These are phyloP conservation scores for Reutealis trisperma DNA, from an alignment of 345 rosid species.

Conservation along the genomic window DNA sequence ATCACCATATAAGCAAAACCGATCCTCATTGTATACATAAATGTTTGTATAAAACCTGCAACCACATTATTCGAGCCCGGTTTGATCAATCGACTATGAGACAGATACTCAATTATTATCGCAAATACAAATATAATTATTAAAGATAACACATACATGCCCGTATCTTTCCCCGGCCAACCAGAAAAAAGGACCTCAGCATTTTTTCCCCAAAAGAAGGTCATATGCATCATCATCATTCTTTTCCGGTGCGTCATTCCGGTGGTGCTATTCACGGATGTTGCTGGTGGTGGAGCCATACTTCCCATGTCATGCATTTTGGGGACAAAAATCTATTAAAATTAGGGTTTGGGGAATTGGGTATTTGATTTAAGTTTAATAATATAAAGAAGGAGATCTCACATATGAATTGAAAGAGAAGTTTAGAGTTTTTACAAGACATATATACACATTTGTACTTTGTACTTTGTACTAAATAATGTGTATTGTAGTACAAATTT, in stretches of 20 bases:
- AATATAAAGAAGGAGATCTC: too few species aligned
- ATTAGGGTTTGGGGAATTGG: too few species aligned
- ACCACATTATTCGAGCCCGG: slow-evolving; percentile 27
- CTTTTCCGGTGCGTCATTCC: slow-evolving; percentile 43
- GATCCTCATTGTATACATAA: slow-evolving; percentile 47
- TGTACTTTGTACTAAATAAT: too few species aligned
- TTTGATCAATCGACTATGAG: slow-evolving; percentile 39
- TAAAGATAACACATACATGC: slow-evolving; percentile 58
- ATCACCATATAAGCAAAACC: slow-evolving; percentile 64
- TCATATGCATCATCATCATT: slow-evolving; percentile 36
- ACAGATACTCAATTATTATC: slow-evolving; percentile 53
- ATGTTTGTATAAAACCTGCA: slow-evolving; percentile 49
- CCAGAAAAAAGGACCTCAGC: slow-evolving; percentile 62
- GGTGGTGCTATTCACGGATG: slow-evolving; percentile 12
- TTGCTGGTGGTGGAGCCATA: neutral
- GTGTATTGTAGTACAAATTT: too few species aligned
- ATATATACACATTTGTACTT: too few species aligned
- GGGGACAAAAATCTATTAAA: too few species aligned
- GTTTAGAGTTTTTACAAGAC: too few species aligned
- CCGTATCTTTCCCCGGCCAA: slow-evolving; percentile 60
- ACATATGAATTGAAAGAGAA: too few species aligned
- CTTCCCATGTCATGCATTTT: slow-evolving; percentile 22
- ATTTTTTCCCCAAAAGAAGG: slow-evolving; percentile 70
- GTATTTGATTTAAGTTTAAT: too few species aligned
- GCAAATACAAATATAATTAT: slow-evolving; percentile 47